These are phyloP conservation scores for Schizonepeta tenuifolia DNA, from an alignment of 257 asterid genomes.

Conservation along the genomic window DNA sequence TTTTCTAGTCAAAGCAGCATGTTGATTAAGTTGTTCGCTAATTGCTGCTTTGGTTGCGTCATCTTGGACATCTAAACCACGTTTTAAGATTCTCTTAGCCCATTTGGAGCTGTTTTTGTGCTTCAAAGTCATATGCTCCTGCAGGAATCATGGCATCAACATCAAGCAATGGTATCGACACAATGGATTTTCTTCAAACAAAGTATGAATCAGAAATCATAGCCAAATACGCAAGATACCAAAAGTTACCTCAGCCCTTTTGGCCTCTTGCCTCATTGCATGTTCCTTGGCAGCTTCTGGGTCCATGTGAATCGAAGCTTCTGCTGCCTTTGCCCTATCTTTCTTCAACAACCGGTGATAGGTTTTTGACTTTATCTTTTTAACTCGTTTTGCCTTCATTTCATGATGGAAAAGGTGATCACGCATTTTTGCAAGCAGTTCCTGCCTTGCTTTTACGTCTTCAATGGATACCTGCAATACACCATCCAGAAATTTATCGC, in stretches of 20 bases:
- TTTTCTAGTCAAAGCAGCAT: conserved; percentile 82
- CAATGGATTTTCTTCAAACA: background rate
- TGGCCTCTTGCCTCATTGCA: conserved; percentile 77
- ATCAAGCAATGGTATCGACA: conserved; percentile 18
- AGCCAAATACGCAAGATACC: conserved; percentile 7
- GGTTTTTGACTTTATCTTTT: conserved; percentile 89
- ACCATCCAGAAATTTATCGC: conserved; percentile 24
- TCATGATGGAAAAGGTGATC: conserved; percentile 86
- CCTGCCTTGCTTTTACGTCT: conserved; percentile 69
- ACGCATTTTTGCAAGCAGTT: conserved; percentile 79
- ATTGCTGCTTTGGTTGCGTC: conserved; percentile 88
- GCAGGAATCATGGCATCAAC: conserved; percentile 31
- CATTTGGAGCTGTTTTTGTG: conserved; percentile 84
- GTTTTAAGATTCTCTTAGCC: conserved; percentile 79
- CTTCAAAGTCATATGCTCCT: conserved; percentile 91
- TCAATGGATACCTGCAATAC: conserved; percentile 68
- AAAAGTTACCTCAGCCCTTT: conserved; percentile 76
- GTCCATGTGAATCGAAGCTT: conserved; percentile 58
- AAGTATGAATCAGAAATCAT: conserved; percentile 12
- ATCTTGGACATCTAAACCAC: conserved; percentile 80
- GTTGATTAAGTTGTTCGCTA: conserved; percentile 78
- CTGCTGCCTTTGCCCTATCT: conserved; percentile 62
- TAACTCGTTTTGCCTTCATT: conserved; percentile 73
- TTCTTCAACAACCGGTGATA: conserved; percentile 79
- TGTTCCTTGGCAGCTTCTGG: conserved; percentile 87